Base-by-base conservation (phyloP, 2,329 filamentous ascomycete species). In the Corynespora cassiicola region DNA sequence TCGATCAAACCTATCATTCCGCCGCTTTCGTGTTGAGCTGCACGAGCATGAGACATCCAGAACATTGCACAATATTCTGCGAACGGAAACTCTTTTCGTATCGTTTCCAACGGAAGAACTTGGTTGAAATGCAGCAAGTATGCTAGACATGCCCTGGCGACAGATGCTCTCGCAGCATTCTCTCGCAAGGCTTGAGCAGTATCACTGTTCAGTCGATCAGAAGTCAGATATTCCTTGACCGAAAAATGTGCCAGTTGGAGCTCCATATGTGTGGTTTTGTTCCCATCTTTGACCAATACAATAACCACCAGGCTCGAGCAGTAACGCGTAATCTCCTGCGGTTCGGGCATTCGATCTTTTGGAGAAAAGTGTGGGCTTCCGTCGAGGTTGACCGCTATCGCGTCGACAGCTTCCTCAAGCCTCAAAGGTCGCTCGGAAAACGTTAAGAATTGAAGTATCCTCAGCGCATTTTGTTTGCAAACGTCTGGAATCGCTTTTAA, bases 301-400 rank as follows among this genome's bases (percentile, higher is more conserved):
- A 26, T 20, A n/a, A 31, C 47, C 5, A 57, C 37, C 6, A 61
- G 45, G 34, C 49, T 55, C 2, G 51, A 39, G 29, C 57, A 61
- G 51, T 52, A 35, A 16, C 17, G 31, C 22, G 45, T 31, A 19
- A 54, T 39, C 22, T 55, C 54, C 23, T 28, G 23, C 2, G 57
- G 54, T 37, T 65, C 57, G 21, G 20, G 24, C 33, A 18, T 54
- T 34, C n/a, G 60, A 39, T 23, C 52, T 36, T 17, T 46, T 36
- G 25, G 39, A 17, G 64, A 47, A 29, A 66, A 61, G 7, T 36
- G 35, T 25, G 47, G 48, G 30, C 1, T 16, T n/a, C 3, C 2
- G 24, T 17, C 19, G 39, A 34, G 1, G 31, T 31, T 14, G 20
- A 23, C 14, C 30, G 37, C 10, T 37, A 41, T 15, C 33, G 16